Conservation (phyloP, 257 asterid species). For the Pogostemon cablin region DNA sequence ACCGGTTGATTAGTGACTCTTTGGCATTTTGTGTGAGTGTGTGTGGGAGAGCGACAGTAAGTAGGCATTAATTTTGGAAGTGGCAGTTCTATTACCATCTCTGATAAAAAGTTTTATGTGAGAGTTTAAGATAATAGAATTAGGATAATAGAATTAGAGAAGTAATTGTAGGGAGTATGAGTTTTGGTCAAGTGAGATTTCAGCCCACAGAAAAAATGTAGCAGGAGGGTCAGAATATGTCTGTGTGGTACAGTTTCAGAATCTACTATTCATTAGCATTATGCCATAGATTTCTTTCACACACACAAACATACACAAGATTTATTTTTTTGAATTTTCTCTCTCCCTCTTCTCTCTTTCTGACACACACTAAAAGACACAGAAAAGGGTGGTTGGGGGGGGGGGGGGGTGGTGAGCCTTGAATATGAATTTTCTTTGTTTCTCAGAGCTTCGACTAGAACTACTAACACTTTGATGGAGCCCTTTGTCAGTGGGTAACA, state of each 20-base stretch:
- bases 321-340: conserved; percentile 10
- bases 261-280: conserved; percentile 50
- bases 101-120: conserved; percentile 32
- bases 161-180: conserved; percentile 6
- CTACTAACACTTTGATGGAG: conserved; percentile 64
- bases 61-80: conserved; percentile 52
- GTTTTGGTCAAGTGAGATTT: conserved; percentile 45
- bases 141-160: too few relatives aligned
- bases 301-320: not conserved
- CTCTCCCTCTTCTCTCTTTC: not conserved
- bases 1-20: conserved; percentile 52
- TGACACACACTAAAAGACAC: conserved; percentile 29
- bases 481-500: conserved; percentile 63
- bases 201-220: conserved; percentile 31
- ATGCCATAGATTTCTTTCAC: conserved; percentile 46
- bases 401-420: conserved; percentile 24
- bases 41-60: conserved; percentile 24
- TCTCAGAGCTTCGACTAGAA: conserved; percentile 37
- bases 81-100: conserved; percentile 40
- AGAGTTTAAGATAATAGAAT: too few relatives aligned
- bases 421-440: not conserved
- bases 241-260: conserved; percentile 47
- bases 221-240: conserved; percentile 39
- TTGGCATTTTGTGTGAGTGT: conserved; percentile 50
- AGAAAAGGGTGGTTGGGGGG: not conserved